Percentiles rank a stretch among this genome's conserved stretches.
Conservation (phyloP, 75 land plant species). For the Gnetum montanum region DNA sequence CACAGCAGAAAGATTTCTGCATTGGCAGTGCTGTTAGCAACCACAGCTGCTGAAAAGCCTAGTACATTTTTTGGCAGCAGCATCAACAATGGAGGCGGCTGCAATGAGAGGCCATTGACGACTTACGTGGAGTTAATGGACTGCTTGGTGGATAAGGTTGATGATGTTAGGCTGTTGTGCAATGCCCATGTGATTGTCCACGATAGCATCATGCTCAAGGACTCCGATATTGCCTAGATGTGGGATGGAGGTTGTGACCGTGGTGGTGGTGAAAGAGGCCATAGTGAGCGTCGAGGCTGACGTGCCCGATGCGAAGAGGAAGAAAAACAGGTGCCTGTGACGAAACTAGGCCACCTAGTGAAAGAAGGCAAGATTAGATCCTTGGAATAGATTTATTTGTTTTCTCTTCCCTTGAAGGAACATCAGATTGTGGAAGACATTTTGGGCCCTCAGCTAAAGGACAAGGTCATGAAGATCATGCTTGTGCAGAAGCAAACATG, state of each 20-base stretch:
- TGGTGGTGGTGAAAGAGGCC: slow-evolving; percentile 34
- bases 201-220: too few species aligned
- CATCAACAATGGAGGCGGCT: too few species aligned
- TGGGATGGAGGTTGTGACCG: slow-evolving; percentile 27
- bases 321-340: slow-evolving; percentile 88
- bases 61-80: too few species aligned
- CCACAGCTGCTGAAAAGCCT: too few species aligned
- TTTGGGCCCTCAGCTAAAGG: slow-evolving; percentile 43
- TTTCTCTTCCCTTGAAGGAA: slow-evolving; percentile 84
- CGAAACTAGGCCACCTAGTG: slow-evolving; percentile 89
- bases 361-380: slow-evolving; percentile 60
- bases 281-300: slow-evolving; percentile 45
- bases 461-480: slow-evolving; percentile 74
- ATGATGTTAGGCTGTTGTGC: too few species aligned
- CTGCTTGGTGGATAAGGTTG: too few species aligned
- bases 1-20: too few species aligned
- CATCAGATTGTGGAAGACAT: slow-evolving; percentile 59
- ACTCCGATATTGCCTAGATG: too few species aligned
- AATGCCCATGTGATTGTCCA: too few species aligned
- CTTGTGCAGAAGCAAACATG: slow-evolving; percentile 81
- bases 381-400: slow-evolving; percentile 83
- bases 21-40: too few species aligned
- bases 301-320: slow-evolving; percentile 63
- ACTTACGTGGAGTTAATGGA: too few species aligned
- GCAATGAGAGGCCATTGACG: too few species aligned